A percentile compares a stretch with the other conserved stretches of the same genome.
phyloP scores from a whole-genome alignment of 2,329 filamentous ascomycete genomes.

The Claviceps sp. region DNA sequence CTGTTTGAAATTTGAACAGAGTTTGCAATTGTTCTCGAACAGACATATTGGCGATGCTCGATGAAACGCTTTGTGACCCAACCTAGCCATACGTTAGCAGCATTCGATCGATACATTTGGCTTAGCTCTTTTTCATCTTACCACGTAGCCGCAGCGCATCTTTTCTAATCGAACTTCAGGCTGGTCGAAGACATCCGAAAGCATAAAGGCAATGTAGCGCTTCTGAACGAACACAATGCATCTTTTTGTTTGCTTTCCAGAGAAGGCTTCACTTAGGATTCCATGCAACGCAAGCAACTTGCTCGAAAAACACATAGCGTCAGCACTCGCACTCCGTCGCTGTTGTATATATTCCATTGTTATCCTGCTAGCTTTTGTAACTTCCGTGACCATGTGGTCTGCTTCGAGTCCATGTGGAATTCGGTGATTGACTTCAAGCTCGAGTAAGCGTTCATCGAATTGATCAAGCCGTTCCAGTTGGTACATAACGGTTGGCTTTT shows the following conservation, averaged over 20 bases:
- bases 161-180: slow-evolving; percentile 40
- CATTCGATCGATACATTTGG: neutral
- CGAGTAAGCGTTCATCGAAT: neutral
- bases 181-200: slow-evolving; percentile 53
- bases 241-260: slow-evolving; percentile 31
- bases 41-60: slow-evolving; percentile 48
- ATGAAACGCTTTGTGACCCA: slow-evolving; percentile 15
- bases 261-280: slow-evolving; percentile 51
- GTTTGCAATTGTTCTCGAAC: slow-evolving; percentile 62
- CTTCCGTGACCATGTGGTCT: neutral
- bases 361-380: neutral
- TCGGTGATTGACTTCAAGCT: neutral
- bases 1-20: slow-evolving; percentile 49
- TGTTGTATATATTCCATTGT: neutral
- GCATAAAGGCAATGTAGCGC: slow-evolving; percentile 60
- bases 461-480: neutral
- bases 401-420: neutral
- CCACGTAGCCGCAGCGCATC: slow-evolving; percentile 48
- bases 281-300: slow-evolving; percentile 55
- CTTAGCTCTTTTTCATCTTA: slow-evolving; percentile 21
- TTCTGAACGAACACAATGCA: slow-evolving; percentile 84
- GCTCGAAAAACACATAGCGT: slow-evolving; percentile 41
- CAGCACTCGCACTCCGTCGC: slow-evolving; percentile 4
- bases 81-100: slow-evolving; percentile 13
- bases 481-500: slow-evolving; percentile 36